Evolutionary conservation across 176 grass and related monocot genomes (phyloP).

Genomic region (Carex myosuroides): DNA sequence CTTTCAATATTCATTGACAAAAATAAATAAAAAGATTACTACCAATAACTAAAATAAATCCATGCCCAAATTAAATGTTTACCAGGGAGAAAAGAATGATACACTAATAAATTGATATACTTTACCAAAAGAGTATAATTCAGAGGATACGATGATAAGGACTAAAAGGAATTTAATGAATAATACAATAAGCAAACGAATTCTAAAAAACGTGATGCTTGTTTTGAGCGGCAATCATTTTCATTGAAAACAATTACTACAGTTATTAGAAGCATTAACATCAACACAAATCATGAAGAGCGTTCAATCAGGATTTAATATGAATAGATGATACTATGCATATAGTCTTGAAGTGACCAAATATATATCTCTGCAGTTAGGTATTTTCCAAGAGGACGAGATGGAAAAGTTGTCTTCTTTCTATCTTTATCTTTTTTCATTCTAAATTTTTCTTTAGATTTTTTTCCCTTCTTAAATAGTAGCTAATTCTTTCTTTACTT

Average conservation of each 20-base stretch:
- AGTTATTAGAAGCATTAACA: background rate
- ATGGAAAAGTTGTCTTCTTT: background rate
- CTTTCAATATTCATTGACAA: background rate
- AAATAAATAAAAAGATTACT: background rate
- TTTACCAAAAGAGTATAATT: background rate
- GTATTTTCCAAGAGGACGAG: background rate
- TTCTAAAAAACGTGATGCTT: background rate
- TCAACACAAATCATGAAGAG: background rate
- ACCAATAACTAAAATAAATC: background rate
- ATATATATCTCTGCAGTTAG: background rate
- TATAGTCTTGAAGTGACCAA: background rate
- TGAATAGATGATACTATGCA: background rate
- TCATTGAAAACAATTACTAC: background rate
- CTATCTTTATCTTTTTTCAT: background rate
- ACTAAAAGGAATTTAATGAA: background rate
- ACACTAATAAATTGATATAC: background rate
- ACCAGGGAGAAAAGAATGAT: background rate
- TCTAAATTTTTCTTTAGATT: background rate
- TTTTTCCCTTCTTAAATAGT: background rate
- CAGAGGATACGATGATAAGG: too few species aligned
- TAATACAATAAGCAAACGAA: background rate
- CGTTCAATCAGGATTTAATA: background rate
- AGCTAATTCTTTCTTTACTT: background rate
- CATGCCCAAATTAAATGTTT: background rate
- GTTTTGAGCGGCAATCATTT: background rate